Evolutionary conservation across 371 early-diverging fungal genomes (phyloP), one percentile per base, ranked within the genome.

Genomic region (Mortierella sp.): DNA sequence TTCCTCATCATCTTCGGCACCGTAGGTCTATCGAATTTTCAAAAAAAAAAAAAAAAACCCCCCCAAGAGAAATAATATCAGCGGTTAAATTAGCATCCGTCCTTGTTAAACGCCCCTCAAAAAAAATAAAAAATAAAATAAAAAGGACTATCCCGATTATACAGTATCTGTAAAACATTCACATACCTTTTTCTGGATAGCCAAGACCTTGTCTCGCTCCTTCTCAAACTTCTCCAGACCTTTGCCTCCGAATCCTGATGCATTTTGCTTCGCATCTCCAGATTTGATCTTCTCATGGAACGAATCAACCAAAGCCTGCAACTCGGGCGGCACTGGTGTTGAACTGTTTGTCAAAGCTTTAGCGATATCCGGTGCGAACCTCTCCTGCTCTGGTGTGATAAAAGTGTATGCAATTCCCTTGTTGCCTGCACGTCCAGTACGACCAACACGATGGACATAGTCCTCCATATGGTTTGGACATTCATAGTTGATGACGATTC

Each of bases 401-500:
- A 99, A 98, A 0, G 99, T 98, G 77, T 95, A 96, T 0, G 99
- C 98, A 0, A 94, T 94, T 60, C 99, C 99, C 84, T 96, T 97
- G 84, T 96, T 95, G 62, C 98, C 98, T 0, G 99, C 99, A 59
- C 99, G 94, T 58, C 99, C 99, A 3, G 99, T 99, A 59, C 99
- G 92, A 5, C 99, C 99, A 5, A 98, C 97, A 60, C 99, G 96
- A 86, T 99, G 99, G 3, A 99, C 96, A 80, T 97, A 96, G 74
- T 98, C 98, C 84, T 99, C 99, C 92, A 96, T 93, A 77, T 97
- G 97, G 84, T 99, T 97, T 5, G 99, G 99, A 73, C 97, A 96
- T 70, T 99, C 99, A 75, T 95, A 99, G 78, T 99, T 99, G 66
- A 99, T 90, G 1, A 99, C 99, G 14, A 97, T 84, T 45, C 95